A percentile compares a stretch with the other conserved stretches of the same genome.
Conservation (phyloP, 768 basidiomycete genomes). For the Mycena latifolia region DNA sequence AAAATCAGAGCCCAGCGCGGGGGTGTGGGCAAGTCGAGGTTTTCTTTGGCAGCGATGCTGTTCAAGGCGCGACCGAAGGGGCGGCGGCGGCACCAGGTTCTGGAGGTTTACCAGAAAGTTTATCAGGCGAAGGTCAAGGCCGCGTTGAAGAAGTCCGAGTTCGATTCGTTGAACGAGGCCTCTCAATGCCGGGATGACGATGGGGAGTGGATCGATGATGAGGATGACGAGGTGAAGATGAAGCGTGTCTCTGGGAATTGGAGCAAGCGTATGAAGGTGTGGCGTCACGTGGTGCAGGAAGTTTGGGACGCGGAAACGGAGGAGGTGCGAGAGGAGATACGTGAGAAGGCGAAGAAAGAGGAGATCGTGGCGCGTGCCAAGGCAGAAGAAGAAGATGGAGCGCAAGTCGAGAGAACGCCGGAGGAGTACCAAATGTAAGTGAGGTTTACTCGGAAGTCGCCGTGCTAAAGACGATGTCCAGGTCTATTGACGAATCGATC, state of each 20-base stretch:
- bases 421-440: slow-evolving; percentile 18
- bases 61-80: slow-evolving; percentile 13
- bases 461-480: neutral
- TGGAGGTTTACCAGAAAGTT: neutral
- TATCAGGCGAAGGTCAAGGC: neutral
- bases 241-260: neutral
- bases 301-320: neutral
- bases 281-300: neutral
- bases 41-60: neutral
- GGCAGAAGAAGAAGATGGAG: neutral
- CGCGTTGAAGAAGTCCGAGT: neutral
- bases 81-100: slow-evolving; percentile 15
- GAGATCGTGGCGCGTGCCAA: neutral
- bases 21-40: neutral
- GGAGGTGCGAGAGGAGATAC: neutral
- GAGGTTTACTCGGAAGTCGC: neutral
- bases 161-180: slow-evolving; percentile 2
- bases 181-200: slow-evolving; percentile 6
- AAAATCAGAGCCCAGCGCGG: neutral
- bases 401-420: neutral
- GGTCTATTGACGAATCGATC: slow-evolving; percentile 12
- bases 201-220: slow-evolving; percentile 21
- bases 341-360: neutral
- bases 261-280: neutral
- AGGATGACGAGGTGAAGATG: neutral